A percentile compares a stretch with the other conserved stretches of the same genome.
phyloP scores from a whole-genome alignment of 176 grass and related monocot genomes.

The Oryza meyeriana region DNA sequence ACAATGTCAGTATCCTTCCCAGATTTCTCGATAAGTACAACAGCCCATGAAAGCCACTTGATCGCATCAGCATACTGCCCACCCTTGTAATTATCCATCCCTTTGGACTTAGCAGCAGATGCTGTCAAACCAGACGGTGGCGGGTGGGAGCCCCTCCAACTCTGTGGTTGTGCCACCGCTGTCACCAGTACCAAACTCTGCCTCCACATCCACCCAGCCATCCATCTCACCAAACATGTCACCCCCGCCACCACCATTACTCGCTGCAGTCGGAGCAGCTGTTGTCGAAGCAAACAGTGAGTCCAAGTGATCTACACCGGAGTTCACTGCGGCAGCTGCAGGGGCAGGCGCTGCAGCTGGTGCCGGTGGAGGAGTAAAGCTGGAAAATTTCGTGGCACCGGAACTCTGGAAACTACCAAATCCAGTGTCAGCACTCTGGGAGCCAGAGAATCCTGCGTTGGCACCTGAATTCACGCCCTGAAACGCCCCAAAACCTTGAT shows the following conservation, averaged over 20 bases:
- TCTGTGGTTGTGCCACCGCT: constrained; percentile 61
- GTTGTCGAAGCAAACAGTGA: constrained; percentile 71
- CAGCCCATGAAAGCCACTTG: constrained; percentile 95
- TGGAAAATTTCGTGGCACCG: constrained; percentile 29
- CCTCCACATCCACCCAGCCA: constrained; percentile 75
- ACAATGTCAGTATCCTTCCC: constrained; percentile 55
- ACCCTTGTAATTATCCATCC: constrained; percentile 94
- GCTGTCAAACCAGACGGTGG: constrained; percentile 77
- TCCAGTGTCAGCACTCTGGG: constrained; percentile 39
- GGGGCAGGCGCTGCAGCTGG: constrained; percentile 39
- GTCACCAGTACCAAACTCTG: constrained; percentile 64
- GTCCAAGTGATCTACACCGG: constrained; percentile 56
- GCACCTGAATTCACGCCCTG: constrained; percentile 32
- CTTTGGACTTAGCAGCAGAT: constrained; percentile 67
- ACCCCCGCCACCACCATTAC: constrained; percentile 28
- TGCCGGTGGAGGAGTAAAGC: constrained; percentile 43
- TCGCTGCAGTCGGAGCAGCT: constrained; percentile 23
- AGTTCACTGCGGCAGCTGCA: constrained; percentile 26
- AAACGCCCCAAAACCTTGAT: constrained; percentile 59
- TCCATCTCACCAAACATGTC: constrained; percentile 80
- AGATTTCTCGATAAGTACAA: constrained; percentile 74
- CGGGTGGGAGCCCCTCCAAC: constrained; percentile 76
- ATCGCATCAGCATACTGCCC: constrained; percentile 98
- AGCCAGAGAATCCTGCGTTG: constrained; percentile 41
- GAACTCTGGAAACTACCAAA: constrained; percentile 51